Conservation (phyloP, 208 protist species). For the Wallacemonas sp. region DNA sequence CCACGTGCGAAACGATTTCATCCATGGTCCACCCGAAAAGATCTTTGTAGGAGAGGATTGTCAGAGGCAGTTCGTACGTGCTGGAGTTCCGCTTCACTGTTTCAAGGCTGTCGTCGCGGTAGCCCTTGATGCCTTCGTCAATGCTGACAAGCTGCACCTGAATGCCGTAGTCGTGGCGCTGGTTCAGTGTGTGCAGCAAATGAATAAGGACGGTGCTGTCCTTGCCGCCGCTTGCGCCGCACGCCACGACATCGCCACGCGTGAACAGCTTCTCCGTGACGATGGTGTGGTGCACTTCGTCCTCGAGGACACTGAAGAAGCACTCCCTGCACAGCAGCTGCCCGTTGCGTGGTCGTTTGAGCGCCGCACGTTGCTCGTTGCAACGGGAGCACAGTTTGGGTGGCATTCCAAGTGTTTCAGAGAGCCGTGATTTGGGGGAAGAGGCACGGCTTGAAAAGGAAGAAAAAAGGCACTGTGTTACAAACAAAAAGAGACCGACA, state of each 20-base stretch:
- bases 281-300: constrained; percentile 96
- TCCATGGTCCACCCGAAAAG: constrained; percentile 98
- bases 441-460: too few species aligned
- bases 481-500: too few species aligned
- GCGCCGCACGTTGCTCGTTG: constrained; percentile 37
- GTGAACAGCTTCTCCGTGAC: constrained; percentile 88
- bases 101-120: constrained; percentile 97
- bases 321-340: constrained; percentile 93
- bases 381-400: constrained; percentile 67
- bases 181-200: constrained; percentile 92
- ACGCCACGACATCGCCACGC: constrained; percentile 91
- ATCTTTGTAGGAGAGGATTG: constrained; percentile 95
- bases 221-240: constrained; percentile 97
- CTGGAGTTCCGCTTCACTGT: constrained; percentile 94
- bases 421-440: too few species aligned
- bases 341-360: constrained; percentile 92
- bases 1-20: constrained; percentile 93
- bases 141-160: constrained; percentile 95
- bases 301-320: constrained; percentile 95
- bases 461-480: too few species aligned
- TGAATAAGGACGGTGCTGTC: constrained; percentile 97
- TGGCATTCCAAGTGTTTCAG: constrained; percentile 32
- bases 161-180: constrained; percentile 92
- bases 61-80: constrained; percentile 93
- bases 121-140: constrained; percentile 98